phyloP scores from a whole-genome alignment of 345 rosid genomes.

The sweet orange (Citrus sinensis) region DVS_A1.0 CM039163.1:40903501-40904000 shows the following conservation, averaged over 20 bases:
- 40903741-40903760: no score
- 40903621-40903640: background rate
- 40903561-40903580: background rate
- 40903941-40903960: slow-evolving; percentile 3
- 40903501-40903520: no score
- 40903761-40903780: no score
- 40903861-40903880: background rate
- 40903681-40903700: background rate
- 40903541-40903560: background rate
- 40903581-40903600: background rate
- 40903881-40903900: background rate
- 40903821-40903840: background rate
- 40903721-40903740: background rate
- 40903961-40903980: slow-evolving; percentile 18
- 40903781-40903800: background rate
- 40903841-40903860: background rate
- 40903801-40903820: background rate
- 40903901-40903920: background rate
- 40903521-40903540: no score
- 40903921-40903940: background rate
- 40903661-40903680: background rate
- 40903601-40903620: background rate
- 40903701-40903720: background rate
- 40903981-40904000: background rate
- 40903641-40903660: background rate